phyloP scores from a whole-genome alignment of 768 basidiomycete species.

The Lentinula boryana region DNA sequence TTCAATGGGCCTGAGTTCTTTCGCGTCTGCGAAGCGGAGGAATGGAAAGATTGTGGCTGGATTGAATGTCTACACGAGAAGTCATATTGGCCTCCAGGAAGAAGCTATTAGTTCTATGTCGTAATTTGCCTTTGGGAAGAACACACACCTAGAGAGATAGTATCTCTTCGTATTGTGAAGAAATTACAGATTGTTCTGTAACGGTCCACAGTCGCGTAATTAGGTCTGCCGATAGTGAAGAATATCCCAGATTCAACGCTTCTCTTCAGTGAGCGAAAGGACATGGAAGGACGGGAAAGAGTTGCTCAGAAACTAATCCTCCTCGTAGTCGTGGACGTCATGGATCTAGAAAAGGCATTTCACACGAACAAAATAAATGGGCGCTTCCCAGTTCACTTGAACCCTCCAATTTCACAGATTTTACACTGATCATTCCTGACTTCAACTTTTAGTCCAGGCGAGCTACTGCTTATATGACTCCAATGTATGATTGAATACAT shows the following conservation, averaged over 20 bases:
- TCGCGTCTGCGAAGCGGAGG: slow-evolving; percentile 5
- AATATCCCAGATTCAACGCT: not conserved
- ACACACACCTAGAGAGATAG: not conserved
- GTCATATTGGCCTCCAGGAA: not conserved
- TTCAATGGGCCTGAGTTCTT: not conserved
- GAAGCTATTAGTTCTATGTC: not conserved
- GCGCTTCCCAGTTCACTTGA: not conserved
- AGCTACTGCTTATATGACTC: no score
- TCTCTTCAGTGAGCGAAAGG: not conserved
- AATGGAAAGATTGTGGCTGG: not conserved
- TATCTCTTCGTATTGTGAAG: slow-evolving; percentile 33
- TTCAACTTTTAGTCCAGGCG: no score
- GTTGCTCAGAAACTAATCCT: not conserved
- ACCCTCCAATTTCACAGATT: no score
- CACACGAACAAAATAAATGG: not conserved
- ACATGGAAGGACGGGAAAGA: not conserved
- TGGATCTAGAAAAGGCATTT: not conserved
- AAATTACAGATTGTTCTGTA: slow-evolving; percentile 55
- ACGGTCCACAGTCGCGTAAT: slow-evolving; percentile 20
- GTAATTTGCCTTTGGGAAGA: not conserved
- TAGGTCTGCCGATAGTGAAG: not conserved
- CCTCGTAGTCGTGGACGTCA: not conserved
- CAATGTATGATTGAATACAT: no score
- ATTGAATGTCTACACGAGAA: not conserved
- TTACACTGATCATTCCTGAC: no score